Base-by-base conservation (phyloP, 1,284 basidiomycete species). In the Pyrrhoderma lamaoense region DNA sequence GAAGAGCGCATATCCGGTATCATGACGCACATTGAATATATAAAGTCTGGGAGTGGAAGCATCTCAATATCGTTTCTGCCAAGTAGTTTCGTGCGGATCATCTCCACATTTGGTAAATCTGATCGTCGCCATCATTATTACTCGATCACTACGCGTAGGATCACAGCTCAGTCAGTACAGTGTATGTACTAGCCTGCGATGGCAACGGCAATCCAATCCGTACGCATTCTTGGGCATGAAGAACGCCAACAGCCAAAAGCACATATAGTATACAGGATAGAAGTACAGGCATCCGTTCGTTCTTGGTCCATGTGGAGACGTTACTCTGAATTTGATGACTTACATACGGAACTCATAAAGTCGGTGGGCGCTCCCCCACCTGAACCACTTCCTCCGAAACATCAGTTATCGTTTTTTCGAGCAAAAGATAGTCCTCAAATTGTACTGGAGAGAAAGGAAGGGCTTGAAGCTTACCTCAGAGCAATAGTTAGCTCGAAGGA, bases 281-380 rank as follows among this genome's bases (percentile, higher is more conserved):
- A 85, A 56, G 80, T 94, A 56, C 80, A 84, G 62, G 86, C 86
- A 13, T 80, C 89, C 54, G 85, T 92, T 19, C 83, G 88, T 56
- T 85, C 89, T 64, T 97, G 93, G 93, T 81, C 86, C 42, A 89
- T 96, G 72, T 89, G 88, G 78, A 76, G 88, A 54, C 87, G 94
- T 50, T 97, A 96, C 70, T 94, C 90, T 39, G 93, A 96, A 65
- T 97, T 98, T 70, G 80, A 80, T 59, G 83, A 90, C 57, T 80
- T 98, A 19, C 78, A 96, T 67, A 77, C 77, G 35, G 87, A 92
- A 61, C 80, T 97, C 58, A 76, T 76, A 19, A 85, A 86, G 60
- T 76, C 80, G 8, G 78, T 78, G 9, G 81, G 82, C 31, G 76
- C 80, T 22, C 69, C 82, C 21, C 89, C 92, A 11, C 93, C 93